Evolutionary conservation across 495 filamentous ascomycete genomes (phyloP).

Genomic region (Penicillium salamii): DNA sequence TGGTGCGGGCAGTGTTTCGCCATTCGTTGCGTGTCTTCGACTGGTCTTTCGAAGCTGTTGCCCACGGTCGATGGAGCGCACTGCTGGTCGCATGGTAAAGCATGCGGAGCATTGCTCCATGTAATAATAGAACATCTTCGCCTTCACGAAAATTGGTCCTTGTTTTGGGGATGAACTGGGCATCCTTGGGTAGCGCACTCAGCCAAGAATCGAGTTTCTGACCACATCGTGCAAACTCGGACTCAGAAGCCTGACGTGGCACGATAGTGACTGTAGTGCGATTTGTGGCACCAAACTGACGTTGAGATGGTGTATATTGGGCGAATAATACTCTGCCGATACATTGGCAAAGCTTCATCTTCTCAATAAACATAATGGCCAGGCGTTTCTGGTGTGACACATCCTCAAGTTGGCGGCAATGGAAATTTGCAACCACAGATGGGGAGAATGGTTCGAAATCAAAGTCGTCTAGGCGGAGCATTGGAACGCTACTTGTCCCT

Average conservation of each 20-base stretch:
- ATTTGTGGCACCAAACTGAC: constrained; percentile 62
- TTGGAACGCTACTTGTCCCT: constrained; percentile 80
- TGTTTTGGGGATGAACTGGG: constrained; percentile 38
- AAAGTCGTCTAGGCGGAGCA: constrained; percentile 76
- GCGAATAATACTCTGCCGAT: constrained; percentile 77
- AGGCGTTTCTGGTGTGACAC: constrained; percentile 61
- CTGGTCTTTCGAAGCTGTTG: constrained; percentile 49
- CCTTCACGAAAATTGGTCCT: constrained; percentile 34
- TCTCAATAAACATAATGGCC: constrained; percentile 82
- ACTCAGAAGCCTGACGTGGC: constrained; percentile 71
- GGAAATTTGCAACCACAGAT: constrained; percentile 32
- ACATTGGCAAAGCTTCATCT: constrained; percentile 77
- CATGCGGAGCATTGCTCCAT: constrained; percentile 78
- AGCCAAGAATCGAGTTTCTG: constrained; percentile 69
- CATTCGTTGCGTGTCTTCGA: constrained; percentile 38
- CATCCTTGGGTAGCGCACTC: constrained; percentile 58
- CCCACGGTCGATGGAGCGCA: constrained; percentile 80
- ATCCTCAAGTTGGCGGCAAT: constrained; percentile 41
- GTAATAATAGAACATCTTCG: constrained; percentile 61
- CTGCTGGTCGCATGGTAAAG: constrained; percentile 82
- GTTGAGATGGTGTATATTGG: constrained; percentile 69
- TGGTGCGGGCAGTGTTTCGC: constrained; percentile 57
- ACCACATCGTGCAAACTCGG: constrained; percentile 65
- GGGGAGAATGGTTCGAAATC: constrained; percentile 63
- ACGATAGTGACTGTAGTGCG: constrained; percentile 80